Percentiles rank a stretch among this genome's conserved stretches.
Conservation (phyloP, 148 eudicot genomes). For the Nepenthes mirabilis region DNA sequence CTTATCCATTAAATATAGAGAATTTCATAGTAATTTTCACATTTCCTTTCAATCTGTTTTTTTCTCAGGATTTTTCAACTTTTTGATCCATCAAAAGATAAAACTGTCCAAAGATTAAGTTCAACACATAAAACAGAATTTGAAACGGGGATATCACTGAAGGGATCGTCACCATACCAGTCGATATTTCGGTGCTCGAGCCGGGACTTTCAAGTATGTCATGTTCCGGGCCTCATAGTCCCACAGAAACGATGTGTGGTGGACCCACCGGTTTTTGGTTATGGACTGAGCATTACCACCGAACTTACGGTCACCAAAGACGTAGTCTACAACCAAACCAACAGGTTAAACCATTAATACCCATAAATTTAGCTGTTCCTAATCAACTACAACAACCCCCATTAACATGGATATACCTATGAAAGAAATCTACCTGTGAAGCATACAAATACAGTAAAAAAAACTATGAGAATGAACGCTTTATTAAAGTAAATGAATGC, state of each 20-base stretch:
- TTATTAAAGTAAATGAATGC: no score
- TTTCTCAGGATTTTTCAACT: neutral
- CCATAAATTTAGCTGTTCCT: neutral
- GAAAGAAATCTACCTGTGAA: no score
- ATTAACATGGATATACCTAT: neutral
- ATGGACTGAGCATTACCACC: slow-evolving; percentile 97
- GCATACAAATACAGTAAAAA: no score
- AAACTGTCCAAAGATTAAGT: no score
- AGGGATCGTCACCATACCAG: slow-evolving; percentile 22
- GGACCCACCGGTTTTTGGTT: slow-evolving; percentile 78
- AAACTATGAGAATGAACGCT: no score
- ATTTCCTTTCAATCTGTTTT: neutral
- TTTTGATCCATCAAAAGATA: neutral
- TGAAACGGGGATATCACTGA: neutral
- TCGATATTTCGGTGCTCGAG: slow-evolving; percentile 66
- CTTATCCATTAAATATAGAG: no score
- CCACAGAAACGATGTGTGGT: slow-evolving; percentile 92
- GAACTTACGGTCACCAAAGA: slow-evolving; percentile 72
- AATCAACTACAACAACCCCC: no score
- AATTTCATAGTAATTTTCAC: no score
- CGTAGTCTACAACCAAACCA: slow-evolving; percentile 46
- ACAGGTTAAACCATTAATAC: neutral
- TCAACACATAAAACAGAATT: neutral
- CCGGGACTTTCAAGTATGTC: slow-evolving; percentile 66
- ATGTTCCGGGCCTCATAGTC: slow-evolving; percentile 64